Conservation (phyloP, 345 rosid species). For the Pistacia integerrima region DNA sequence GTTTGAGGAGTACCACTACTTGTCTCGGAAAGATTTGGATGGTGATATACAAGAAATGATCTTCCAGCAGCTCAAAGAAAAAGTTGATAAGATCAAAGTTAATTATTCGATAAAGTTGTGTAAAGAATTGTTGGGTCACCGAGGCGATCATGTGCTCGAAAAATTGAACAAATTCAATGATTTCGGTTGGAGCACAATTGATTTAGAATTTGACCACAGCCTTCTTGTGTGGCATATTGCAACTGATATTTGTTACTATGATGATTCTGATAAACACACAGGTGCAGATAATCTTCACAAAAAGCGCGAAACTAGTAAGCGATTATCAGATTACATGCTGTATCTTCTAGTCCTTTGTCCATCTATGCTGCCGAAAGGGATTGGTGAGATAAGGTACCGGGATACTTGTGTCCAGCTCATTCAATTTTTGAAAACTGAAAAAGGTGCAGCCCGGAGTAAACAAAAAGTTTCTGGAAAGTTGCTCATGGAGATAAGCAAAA, state of each 20-base stretch:
- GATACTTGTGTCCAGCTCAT: background rate
- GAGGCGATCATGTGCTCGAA: slow-evolving; percentile 3
- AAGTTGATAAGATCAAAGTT: background rate
- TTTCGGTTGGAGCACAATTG: background rate
- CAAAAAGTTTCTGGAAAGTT: background rate
- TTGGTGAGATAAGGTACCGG: background rate
- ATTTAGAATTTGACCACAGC: background rate
- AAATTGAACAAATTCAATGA: background rate
- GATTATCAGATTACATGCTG: slow-evolving; percentile 15
- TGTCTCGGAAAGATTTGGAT: background rate
- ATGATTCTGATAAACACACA: background rate
- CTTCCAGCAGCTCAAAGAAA: background rate
- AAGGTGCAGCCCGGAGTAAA: no score
- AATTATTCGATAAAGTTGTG: background rate
- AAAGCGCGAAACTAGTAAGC: background rate
- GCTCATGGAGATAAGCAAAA: background rate
- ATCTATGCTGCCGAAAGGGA: background rate
- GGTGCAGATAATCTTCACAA: background rate
- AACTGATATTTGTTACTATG: background rate
- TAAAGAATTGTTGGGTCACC: background rate
- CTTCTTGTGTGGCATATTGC: slow-evolving; percentile 22
- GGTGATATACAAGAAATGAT: background rate
- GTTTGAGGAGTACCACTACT: no score
- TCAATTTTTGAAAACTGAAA: background rate
- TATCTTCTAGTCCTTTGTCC: slow-evolving; percentile 7